Evolutionary conservation across 306 rosid species (phyloP), one percentile per base, ranked within the genome.

Genomic region (Lathyrus aphaca): DNA sequence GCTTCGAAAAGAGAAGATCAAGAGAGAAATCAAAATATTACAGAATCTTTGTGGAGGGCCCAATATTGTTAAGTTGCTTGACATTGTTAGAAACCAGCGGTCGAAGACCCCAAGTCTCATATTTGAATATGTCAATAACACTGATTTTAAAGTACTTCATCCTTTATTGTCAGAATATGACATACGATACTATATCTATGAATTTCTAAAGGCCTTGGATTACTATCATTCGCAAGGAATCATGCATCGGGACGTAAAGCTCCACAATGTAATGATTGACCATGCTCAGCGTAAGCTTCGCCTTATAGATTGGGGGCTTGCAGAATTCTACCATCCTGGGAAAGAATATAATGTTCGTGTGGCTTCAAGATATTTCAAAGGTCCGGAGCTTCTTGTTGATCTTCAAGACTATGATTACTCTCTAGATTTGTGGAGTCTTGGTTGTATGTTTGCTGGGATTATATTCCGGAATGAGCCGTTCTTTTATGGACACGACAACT

Each of bases 391-490:
- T 81, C 97, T 91, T 81, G 92, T 91, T 75, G 96, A 91, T 87
- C 88, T 91, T 78, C 96, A 91, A 86, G 97, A 91, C 84, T 91
- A 91, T 81, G 97, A 91, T 77, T 91, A 89, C 77, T 87, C 97
- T 43, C 72, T 91, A 72, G 97, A 91, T 73, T 75, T 91, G 80
- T 91, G 97, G 97, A 91, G 97, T 78, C 95, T 91, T 39, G 97
- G 96, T 72, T 91, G 97, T 81, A 91, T 91, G 97, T 81, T 91
- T 73, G 97, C 97, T 51, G 97, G 97, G 81, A 91, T 91, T 96
- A 91, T 91, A 81, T 91, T 89, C 74, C 94, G 97, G n/a, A 91
- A 91, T 83, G 97, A 91, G 74, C 97, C 96, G 70, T 91, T 91
- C 86, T 91, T 91, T 80, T 91, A 89, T 81, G 97, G 97, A 61